Evolutionary conservation across 225 moss, liverwort and hornwort genomes (phyloP).

Genomic region (Bryum argenteum): DNA sequence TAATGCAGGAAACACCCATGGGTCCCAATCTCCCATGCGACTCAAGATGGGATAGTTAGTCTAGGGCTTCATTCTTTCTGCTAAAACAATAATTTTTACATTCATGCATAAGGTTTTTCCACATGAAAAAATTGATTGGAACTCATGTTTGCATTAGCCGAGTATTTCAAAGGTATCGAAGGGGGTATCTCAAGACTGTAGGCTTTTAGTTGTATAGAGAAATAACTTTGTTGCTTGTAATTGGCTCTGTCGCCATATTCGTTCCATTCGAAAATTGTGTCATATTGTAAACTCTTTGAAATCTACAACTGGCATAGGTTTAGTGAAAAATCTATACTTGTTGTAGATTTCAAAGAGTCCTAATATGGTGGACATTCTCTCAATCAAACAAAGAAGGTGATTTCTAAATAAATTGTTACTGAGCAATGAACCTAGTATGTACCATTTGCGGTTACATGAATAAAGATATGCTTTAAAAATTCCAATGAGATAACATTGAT

Average conservation of each 20-base stretch:
- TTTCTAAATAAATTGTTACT: not conserved
- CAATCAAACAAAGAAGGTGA: too few species aligned
- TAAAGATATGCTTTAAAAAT: not conserved
- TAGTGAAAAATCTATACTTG: too few species aligned
- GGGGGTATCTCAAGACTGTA: constrained; percentile 1
- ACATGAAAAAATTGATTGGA: not conserved
- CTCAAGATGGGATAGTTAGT: not conserved
- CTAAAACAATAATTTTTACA: not conserved
- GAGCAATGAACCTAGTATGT: not conserved
- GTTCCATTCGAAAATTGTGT: too few species aligned
- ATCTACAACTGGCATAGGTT: too few species aligned
- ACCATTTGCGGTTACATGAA: not conserved
- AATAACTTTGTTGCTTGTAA: not conserved
- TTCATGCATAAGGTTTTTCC: not conserved
- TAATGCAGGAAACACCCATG: not conserved
- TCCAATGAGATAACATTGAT: not conserved
- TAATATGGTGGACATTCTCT: too few species aligned
- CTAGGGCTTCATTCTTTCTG: not conserved
- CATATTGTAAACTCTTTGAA: too few species aligned
- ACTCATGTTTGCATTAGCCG: not conserved
- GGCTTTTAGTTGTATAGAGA: not conserved
- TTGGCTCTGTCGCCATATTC: not conserved
- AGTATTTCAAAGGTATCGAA: not conserved
- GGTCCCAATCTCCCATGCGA: not conserved
- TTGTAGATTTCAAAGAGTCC: too few species aligned